These are phyloP conservation scores for Schizothecium vesticola DNA, from an alignment of 495 filamentous ascomycete genomes.

Conservation along the genomic window DNA sequence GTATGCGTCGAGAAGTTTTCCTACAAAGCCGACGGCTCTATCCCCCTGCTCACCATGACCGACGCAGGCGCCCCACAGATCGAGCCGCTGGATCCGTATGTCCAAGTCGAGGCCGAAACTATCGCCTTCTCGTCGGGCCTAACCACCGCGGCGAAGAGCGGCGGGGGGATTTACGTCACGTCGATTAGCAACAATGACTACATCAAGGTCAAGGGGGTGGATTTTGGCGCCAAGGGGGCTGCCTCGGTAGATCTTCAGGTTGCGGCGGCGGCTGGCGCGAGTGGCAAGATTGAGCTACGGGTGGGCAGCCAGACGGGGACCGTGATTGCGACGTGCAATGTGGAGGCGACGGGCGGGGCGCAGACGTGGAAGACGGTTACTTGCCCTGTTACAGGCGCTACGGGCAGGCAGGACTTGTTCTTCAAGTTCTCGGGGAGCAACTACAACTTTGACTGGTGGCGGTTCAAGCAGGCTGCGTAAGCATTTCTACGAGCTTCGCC, in stretches of 20 bases:
- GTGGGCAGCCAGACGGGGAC: slow-evolving; percentile 13
- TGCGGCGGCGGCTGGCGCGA: slow-evolving; percentile 5
- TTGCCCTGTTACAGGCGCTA: slow-evolving; percentile 4
- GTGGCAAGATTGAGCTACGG: slow-evolving; percentile 13
- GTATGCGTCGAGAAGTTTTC: slow-evolving; percentile 24
- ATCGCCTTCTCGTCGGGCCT: slow-evolving; percentile 16
- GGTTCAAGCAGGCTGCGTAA: slow-evolving; percentile 13
- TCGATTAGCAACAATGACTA: slow-evolving; percentile 17
- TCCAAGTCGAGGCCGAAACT: slow-evolving; percentile 15
- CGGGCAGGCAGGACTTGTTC: slow-evolving; percentile 15
- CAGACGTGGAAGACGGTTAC: slow-evolving; percentile 14
- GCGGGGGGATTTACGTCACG: slow-evolving; percentile 15
- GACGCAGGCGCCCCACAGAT: slow-evolving; percentile 17
- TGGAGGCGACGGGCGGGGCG: slow-evolving; percentile 13
- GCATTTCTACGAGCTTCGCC: too few species aligned
- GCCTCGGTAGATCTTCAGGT: slow-evolving; percentile 10
- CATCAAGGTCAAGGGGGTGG: slow-evolving; percentile 21
- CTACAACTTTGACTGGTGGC: slow-evolving; percentile 18
- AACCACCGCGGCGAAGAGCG: slow-evolving; percentile 7
- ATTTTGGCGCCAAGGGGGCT: too few species aligned
- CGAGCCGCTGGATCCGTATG: slow-evolving; percentile 5
- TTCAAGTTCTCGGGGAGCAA: slow-evolving; percentile 13
- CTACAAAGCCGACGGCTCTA: slow-evolving; percentile 26
- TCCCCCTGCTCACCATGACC: slow-evolving; percentile 28
- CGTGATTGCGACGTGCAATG: slow-evolving; percentile 8